phyloP scores from a whole-genome alignment of 441 rosid species.

The Populus hybrid region DNA sequence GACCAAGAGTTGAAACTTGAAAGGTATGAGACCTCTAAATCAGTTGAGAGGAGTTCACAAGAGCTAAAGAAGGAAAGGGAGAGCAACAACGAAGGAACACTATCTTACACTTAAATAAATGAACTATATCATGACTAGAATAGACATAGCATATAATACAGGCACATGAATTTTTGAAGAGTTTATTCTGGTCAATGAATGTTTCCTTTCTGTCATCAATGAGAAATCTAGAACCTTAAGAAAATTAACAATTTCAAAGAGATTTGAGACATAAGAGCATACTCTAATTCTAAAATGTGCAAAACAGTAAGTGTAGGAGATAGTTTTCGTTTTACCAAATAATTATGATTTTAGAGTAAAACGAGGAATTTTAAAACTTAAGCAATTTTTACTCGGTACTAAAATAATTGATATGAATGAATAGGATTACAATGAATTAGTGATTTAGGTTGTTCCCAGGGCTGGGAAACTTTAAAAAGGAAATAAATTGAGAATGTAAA shows the following conservation, averaged over 20 bases:
- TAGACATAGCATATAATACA: not conserved
- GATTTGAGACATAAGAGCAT: not conserved
- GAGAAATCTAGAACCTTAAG: not conserved
- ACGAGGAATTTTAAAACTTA: not conserved
- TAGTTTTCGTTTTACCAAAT: not conserved
- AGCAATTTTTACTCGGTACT: not conserved
- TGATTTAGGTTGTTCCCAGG: constrained; percentile 3
- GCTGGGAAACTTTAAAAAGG: not conserved
- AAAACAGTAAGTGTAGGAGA: not conserved
- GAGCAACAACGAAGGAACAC: too few relatives aligned
- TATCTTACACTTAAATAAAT: too few relatives aligned
- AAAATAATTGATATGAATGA: not conserved
- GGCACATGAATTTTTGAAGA: constrained; percentile 1
- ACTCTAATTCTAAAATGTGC: not conserved
- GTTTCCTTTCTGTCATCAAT: not conserved
- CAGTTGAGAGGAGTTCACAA: too few relatives aligned
- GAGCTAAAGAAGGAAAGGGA: too few relatives aligned
- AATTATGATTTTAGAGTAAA: not conserved
- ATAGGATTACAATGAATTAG: not conserved
- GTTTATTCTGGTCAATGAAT: not conserved
- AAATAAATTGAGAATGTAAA: not conserved
- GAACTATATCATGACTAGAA: not conserved
- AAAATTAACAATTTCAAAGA: not conserved
- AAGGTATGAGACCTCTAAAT: too few relatives aligned
- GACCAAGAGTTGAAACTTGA: too few relatives aligned